Evolutionary conservation across 257 asterid species (phyloP).

Genomic region (Voacanga thouarsii): DNA sequence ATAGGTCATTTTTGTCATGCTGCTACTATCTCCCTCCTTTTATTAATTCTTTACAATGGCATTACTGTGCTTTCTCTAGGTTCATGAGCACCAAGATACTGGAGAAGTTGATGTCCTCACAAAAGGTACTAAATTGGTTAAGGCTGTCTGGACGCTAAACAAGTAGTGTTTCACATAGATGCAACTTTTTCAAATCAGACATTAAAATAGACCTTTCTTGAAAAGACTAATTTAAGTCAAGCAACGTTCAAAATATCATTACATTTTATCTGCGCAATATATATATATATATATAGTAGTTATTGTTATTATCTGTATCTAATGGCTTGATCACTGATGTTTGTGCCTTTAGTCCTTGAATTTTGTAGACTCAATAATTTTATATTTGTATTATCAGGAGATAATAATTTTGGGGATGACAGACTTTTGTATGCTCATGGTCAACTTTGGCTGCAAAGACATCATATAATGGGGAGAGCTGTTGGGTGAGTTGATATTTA

Average conservation of each 20-base stretch:
- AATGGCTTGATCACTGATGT: neutral
- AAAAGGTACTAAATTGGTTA: constrained; percentile 51
- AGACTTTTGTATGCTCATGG: constrained; percentile 95
- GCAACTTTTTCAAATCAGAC: neutral
- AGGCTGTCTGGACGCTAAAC: neutral
- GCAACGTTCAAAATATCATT: neutral
- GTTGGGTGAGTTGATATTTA: constrained; percentile 75
- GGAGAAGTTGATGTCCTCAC: constrained; percentile 98
- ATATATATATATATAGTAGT: no score
- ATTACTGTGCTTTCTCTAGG: constrained; percentile 44
- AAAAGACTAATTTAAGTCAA: neutral
- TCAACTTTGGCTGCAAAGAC: constrained; percentile 90
- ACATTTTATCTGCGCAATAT: constrained; percentile 2
- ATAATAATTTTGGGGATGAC: constrained; percentile 92
- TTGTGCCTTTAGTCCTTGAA: neutral
- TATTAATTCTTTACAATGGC: neutral
- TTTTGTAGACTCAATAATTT: neutral
- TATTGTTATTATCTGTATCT: neutral
- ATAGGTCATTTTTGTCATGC: neutral
- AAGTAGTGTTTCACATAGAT: neutral
- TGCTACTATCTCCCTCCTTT: no score
- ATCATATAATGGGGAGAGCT: constrained; percentile 99
- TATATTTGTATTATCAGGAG: constrained; percentile 55
- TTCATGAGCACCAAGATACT: constrained; percentile 81
- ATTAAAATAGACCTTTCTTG: neutral